phyloP scores from a whole-genome alignment of 2,329 filamentous ascomycete genomes.

The Ophiostoma quercus region DNA sequence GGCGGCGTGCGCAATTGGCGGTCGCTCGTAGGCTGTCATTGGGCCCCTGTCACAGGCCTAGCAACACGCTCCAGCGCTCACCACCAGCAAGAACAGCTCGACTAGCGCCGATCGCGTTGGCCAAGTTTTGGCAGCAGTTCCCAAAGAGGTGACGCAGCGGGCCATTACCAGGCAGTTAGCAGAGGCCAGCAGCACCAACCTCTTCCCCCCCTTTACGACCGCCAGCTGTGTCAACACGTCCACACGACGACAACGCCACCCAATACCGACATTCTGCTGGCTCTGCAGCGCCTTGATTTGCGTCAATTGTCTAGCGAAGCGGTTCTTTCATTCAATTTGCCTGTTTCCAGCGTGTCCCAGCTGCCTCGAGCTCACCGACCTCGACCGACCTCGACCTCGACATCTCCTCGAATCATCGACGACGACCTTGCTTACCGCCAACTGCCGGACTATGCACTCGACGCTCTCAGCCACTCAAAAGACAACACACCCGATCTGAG shows the following conservation, averaged over 20 bases:
- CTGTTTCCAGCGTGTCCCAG: background rate
- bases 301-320: background rate
- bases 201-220: conserved; percentile 13
- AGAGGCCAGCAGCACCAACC: background rate
- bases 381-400: background rate
- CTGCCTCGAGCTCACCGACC: background rate
- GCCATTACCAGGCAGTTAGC: background rate
- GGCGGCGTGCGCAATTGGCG: background rate
- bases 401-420: background rate
- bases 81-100: background rate
- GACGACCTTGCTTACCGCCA: background rate
- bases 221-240: conserved; percentile 6
- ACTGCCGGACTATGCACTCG: conserved; percentile 14
- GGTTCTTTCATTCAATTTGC: background rate
- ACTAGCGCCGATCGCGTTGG: conserved; percentile 10
- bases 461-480: conserved; percentile 6
- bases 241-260: background rate
- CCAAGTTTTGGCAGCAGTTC: conserved; percentile 2
- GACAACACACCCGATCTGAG: conserved; percentile 6
- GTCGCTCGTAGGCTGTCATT: background rate
- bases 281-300: background rate
- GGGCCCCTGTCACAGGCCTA: background rate
- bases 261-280: background rate
- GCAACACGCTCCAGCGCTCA: background rate
- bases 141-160: conserved; percentile 5